Evolutionary conservation across 768 basidiomycete genomes (phyloP).

Genomic region (Phylloporus sp.): DNA sequence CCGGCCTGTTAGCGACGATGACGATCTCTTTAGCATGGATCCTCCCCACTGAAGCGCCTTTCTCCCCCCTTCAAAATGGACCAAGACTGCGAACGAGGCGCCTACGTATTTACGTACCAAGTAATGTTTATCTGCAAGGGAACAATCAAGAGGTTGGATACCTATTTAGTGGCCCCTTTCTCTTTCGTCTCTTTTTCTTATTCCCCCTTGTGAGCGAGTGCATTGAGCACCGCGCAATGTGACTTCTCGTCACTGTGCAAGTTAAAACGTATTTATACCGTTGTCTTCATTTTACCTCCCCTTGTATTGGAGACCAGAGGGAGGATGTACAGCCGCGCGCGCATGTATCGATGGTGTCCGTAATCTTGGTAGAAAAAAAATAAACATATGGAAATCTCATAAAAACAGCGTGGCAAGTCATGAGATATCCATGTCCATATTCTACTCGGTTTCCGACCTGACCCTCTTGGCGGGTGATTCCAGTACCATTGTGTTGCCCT

Average conservation of each 20-base stretch:
- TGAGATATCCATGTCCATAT: not conserved
- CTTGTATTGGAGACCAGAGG: conserved; percentile 12
- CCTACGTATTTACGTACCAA: conserved; percentile 26
- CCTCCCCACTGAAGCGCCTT: not conserved
- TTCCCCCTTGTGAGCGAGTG: conserved; percentile 6
- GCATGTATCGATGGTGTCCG: conserved; percentile 21
- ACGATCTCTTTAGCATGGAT: conserved; percentile 74
- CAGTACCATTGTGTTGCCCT: conserved; percentile 13
- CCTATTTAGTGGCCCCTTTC: conserved; percentile 28
- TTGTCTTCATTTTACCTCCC: conserved; percentile 7
- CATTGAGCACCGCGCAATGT: not conserved
- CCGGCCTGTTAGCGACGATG: conserved; percentile 56
- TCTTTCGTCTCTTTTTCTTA: not conserved
- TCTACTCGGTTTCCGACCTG: conserved; percentile 19
- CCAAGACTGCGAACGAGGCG: not conserved
- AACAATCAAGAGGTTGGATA: conserved; percentile 28
- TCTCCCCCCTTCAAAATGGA: not conserved
- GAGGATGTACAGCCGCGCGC: conserved; percentile 11
- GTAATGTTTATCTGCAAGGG: conserved; percentile 27
- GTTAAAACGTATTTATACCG: conserved; percentile 28
- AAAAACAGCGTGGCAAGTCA: not conserved
- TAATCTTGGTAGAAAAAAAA: conserved; percentile 21
- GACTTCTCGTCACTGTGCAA: conserved; percentile 7
- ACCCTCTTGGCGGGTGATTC: conserved; percentile 29
- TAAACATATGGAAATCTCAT: not conserved